Percentiles rank a stretch among this genome's conserved stretches.
Conservation (phyloP, 192 early-diverging fungal genomes). For the Backusella macrospora region DNA sequence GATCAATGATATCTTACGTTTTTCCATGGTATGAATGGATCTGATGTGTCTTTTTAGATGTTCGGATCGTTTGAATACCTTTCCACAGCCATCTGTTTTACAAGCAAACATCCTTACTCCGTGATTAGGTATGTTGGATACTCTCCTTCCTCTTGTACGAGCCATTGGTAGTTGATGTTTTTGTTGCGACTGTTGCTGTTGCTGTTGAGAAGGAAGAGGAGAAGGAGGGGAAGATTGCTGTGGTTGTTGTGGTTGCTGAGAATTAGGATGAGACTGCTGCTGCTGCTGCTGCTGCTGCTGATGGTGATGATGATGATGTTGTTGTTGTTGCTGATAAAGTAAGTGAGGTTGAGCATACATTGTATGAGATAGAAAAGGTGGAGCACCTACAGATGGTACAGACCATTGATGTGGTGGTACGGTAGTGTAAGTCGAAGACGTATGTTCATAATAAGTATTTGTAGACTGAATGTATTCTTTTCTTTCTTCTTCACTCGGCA, state of each 20-base stretch:
- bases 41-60: conserved; percentile 62
- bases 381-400: not conserved
- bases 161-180: conserved; percentile 18
- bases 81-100: conserved; percentile 55
- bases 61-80: conserved; percentile 62
- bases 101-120: conserved; percentile 58
- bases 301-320: not conserved
- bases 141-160: conserved; percentile 54
- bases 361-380: conserved; percentile 1
- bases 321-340: not conserved
- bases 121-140: conserved; percentile 53
- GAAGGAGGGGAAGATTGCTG: not conserved
- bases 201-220: not conserved
- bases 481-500: not conserved
- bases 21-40: conserved; percentile 62
- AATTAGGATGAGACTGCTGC: not conserved
- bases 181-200: not conserved
- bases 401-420: not conserved
- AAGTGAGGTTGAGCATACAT: not conserved
- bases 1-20: conserved; percentile 48
- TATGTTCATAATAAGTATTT: not conserved
- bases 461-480: not conserved
- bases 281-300: not conserved
- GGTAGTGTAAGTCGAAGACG: not conserved
- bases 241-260: not conserved